These are phyloP conservation scores for Trichoderma sp. DNA, from an alignment of 2,329 filamentous ascomycete species.

Conservation along the genomic window DNA sequence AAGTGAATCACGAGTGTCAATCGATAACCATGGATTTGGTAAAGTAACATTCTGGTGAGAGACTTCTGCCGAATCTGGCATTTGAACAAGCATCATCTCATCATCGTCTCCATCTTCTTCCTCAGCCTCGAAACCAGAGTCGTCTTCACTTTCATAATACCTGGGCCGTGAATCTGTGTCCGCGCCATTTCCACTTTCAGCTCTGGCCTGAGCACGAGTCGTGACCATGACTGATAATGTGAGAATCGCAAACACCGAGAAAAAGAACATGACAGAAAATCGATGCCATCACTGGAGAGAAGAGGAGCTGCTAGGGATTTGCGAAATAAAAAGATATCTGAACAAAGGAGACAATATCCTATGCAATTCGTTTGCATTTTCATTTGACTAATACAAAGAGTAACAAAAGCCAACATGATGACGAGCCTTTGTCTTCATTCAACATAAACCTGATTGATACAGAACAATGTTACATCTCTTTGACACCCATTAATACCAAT, in stretches of 20 bases:
- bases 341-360: neutral
- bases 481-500: neutral
- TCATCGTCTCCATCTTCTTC: neutral
- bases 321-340: neutral
- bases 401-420: neutral
- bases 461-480: neutral
- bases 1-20: neutral
- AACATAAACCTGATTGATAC: neutral
- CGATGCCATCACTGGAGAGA: neutral
- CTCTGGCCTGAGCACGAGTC: neutral
- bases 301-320: neutral
- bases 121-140: neutral
- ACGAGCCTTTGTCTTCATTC: neutral
- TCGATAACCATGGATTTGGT: neutral
- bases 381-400: neutral
- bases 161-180: neutral
- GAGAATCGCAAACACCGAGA: neutral
- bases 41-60: neutral
- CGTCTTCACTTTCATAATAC: neutral
- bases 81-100: neutral
- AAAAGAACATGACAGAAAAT: neutral
- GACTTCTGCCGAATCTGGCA: neutral
- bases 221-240: neutral
- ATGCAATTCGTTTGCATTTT: neutral
- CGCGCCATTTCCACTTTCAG: neutral